phyloP scores from a whole-genome alignment of 768 basidiomycete genomes.

The Tricholoma flavovirens region DNA sequence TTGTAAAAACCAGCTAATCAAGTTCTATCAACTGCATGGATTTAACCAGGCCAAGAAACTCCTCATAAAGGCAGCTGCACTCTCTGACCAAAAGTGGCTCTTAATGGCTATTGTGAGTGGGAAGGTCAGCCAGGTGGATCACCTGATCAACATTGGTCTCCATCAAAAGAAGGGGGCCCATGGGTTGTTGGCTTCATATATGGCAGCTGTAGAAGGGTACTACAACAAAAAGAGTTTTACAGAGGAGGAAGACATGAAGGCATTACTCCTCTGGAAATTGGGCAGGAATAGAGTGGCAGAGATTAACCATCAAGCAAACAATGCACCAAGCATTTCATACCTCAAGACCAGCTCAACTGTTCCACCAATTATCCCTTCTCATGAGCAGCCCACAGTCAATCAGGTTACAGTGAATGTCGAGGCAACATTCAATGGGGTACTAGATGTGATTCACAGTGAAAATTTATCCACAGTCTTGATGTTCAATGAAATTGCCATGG shows the following conservation, averaged over 20 bases:
- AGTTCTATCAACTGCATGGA: conserved; percentile 8
- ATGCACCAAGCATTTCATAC: conserved; percentile 12
- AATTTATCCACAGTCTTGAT: conserved; percentile 15
- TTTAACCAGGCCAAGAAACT: conserved; percentile 17
- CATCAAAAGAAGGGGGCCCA: not conserved
- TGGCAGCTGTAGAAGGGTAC: conserved; percentile 5
- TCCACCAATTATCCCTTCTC: conserved; percentile 14
- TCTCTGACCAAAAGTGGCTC: conserved; percentile 16
- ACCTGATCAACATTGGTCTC: conserved; percentile 14
- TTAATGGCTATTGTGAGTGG: conserved; percentile 20
- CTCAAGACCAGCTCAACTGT: conserved; percentile 12
- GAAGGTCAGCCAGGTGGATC: conserved; percentile 13
- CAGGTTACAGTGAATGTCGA: conserved; percentile 10
- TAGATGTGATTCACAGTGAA: conserved; percentile 1
- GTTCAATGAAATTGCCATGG: conserved; percentile 24
- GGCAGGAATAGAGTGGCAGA: no score
- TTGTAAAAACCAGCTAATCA: no score
- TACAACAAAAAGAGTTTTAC: conserved; percentile 20
- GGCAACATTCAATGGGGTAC: no score
- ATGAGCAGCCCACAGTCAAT: conserved; percentile 1
- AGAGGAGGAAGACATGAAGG: no score
- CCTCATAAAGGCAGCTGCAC: conserved; percentile 5
- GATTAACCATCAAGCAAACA: conserved; percentile 15
- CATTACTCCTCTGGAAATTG: conserved; percentile 17
- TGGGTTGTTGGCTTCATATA: conserved; percentile 1